Conservation (phyloP, 805 yeast species). For the Ogataea trehaloabstinens region DNA sequence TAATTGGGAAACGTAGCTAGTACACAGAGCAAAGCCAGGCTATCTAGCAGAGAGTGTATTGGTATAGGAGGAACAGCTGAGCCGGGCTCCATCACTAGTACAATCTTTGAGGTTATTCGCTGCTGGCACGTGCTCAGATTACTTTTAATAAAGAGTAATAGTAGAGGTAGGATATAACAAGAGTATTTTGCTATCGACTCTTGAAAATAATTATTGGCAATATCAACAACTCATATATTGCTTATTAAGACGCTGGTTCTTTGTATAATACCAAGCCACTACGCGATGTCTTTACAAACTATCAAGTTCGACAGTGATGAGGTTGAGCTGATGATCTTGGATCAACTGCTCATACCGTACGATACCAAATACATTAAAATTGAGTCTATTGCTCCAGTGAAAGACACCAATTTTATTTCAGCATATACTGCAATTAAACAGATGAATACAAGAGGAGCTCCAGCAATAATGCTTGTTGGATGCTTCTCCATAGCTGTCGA, state of each 20-base stretch:
- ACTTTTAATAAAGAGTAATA: too few relatives aligned
- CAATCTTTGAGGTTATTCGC: too few relatives aligned
- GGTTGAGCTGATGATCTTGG: slow-evolving; percentile 58
- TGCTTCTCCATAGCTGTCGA: slow-evolving; percentile 82
- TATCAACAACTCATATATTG: too few relatives aligned
- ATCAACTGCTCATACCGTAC: slow-evolving; percentile 83
- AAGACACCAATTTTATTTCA: slow-evolving; percentile 46
- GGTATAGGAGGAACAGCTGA: slow-evolving; percentile 5
- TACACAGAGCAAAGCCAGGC: slow-evolving; percentile 27
- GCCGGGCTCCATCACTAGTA: too few relatives aligned
- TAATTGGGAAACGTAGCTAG: slow-evolving; percentile 28
- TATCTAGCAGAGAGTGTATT: slow-evolving; percentile 27
- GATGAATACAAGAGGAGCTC: slow-evolving; percentile 98
- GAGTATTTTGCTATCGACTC: too few relatives aligned
- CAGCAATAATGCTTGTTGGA: slow-evolving; percentile 96
- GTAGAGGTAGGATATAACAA: too few relatives aligned
- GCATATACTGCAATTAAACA: slow-evolving; percentile 80
- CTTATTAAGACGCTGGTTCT: too few relatives aligned
- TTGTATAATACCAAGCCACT: too few relatives aligned
- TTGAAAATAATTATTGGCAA: too few relatives aligned
- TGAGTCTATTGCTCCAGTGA: slow-evolving; percentile 49
- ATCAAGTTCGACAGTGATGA: slow-evolving; percentile 56
- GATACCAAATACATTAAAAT: slow-evolving; percentile 66
- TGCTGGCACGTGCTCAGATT: too few relatives aligned
- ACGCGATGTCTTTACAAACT: slow-evolving; percentile 57